These are phyloP conservation scores for Arabidopsis arenosa DNA, from an alignment of 345 rosid species.

Conservation along the genomic window DNA sequence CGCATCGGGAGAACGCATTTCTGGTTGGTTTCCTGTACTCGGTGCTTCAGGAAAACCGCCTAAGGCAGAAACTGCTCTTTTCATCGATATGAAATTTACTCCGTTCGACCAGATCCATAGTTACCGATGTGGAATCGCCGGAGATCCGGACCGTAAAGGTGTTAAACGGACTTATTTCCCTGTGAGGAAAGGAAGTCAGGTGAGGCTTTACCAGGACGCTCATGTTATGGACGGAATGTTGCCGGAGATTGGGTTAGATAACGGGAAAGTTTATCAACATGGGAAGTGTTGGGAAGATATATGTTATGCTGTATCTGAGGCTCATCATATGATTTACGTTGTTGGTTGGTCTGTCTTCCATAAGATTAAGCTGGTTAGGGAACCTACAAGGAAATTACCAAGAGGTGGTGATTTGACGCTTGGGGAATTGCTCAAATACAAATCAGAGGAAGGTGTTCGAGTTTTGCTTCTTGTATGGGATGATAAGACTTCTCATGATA, in stretches of 20 bases:
- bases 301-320: slow-evolving; percentile 82
- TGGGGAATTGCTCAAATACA: slow-evolving; percentile 91
- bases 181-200: slow-evolving; percentile 64
- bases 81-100: slow-evolving; percentile 67
- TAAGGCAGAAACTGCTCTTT: slow-evolving; percentile 58
- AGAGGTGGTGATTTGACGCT: slow-evolving; percentile 78
- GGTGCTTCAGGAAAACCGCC: slow-evolving; percentile 58
- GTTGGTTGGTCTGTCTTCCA: slow-evolving; percentile 91
- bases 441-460: slow-evolving; percentile 92
- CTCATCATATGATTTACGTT: slow-evolving; percentile 92
- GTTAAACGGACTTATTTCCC: slow-evolving; percentile 81
- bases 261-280: slow-evolving; percentile 53
- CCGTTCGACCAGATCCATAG: slow-evolving; percentile 60
- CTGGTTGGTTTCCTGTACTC: slow-evolving; percentile 58
- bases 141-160: slow-evolving; percentile 68
- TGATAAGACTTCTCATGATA: slow-evolving; percentile 86
- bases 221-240: slow-evolving; percentile 58
- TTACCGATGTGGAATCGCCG: slow-evolving; percentile 62
- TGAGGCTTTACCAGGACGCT: slow-evolving; percentile 91
- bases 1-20: slow-evolving; percentile 51
- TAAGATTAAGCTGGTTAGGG: slow-evolving; percentile 82
- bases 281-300: slow-evolving; percentile 94
- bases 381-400: slow-evolving; percentile 66
- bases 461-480: slow-evolving; percentile 91
- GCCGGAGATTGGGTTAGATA: slow-evolving; percentile 59